These are phyloP conservation scores for Monosporascus sp. DNA, from an alignment of 2,329 filamentous ascomycete genomes.

Conservation along the genomic window DNA sequence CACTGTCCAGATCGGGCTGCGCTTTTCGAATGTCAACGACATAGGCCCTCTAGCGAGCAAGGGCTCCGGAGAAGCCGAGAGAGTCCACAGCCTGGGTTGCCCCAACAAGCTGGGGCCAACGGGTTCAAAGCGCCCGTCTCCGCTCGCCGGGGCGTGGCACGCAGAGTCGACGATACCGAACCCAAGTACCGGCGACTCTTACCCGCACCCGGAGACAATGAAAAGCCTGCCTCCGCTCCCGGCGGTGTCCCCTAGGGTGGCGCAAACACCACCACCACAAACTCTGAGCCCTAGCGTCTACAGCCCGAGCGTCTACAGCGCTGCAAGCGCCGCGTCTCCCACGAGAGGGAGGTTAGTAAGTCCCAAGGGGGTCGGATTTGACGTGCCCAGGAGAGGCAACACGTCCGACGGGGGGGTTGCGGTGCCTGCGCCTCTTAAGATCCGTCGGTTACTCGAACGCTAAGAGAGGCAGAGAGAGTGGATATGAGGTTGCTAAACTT, in stretches of 20 bases:
- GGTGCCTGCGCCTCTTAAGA: background rate
- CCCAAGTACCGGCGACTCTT: slow-evolving; percentile 18
- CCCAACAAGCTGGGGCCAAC: slow-evolving; percentile 18
- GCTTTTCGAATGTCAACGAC: slow-evolving; percentile 56
- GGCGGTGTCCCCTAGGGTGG: slow-evolving; percentile 10
- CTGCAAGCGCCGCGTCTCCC: slow-evolving; percentile 16
- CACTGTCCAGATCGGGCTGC: slow-evolving; percentile 66
- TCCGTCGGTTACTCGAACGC: background rate
- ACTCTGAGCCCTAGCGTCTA: slow-evolving; percentile 43
- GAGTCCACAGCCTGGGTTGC: slow-evolving; percentile 34
- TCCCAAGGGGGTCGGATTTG: slow-evolving; percentile 39
- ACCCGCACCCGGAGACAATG: slow-evolving; percentile 6
- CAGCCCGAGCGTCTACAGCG: slow-evolving; percentile 20
- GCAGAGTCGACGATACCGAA: slow-evolving; percentile 16
- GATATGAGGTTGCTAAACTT: background rate
- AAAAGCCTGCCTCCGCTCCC: slow-evolving; percentile 35
- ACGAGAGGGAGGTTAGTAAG: slow-evolving; percentile 35
- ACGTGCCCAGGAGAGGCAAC: slow-evolving; percentile 21
- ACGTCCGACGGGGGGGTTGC: slow-evolving; percentile 12
- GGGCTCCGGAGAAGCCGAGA: slow-evolving; percentile 27
- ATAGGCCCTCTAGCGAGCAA: slow-evolving; percentile 34
- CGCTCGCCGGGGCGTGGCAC: slow-evolving; percentile 17
- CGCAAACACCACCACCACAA: slow-evolving; percentile 24
- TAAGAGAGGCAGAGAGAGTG: background rate
- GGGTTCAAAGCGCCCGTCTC: slow-evolving; percentile 24